Conservation (phyloP, 2,329 filamentous ascomycete species). For the Stagonosporopsis chrysanthemi region DNA sequence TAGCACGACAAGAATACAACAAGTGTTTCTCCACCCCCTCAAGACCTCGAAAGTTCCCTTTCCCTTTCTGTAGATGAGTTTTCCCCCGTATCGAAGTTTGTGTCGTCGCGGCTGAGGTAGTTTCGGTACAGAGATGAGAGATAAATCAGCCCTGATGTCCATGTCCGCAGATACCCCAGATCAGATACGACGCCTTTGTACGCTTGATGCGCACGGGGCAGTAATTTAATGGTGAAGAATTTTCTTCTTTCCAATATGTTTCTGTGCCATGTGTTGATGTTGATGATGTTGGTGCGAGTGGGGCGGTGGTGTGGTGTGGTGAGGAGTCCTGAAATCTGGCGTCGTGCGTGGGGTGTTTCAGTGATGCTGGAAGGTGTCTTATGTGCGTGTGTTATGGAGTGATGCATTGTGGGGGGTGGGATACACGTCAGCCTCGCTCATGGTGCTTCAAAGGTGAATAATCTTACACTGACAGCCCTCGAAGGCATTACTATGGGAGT, state of each 20-base stretch:
- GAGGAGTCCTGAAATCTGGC: background rate
- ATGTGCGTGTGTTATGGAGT: background rate
- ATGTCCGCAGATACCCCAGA: constrained; percentile 16
- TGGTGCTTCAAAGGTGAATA: background rate
- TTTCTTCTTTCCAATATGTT: background rate
- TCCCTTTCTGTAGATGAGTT: constrained; percentile 26
- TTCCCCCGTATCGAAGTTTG: constrained; percentile 10
- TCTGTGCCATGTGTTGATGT: background rate
- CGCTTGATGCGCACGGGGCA: constrained; percentile 4
- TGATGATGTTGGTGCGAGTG: background rate
- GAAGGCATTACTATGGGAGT: background rate
- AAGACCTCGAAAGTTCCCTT: background rate
- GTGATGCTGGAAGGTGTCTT: background rate
- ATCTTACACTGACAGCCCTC: background rate
- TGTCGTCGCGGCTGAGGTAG: background rate
- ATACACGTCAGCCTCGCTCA: background rate
- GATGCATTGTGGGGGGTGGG: background rate
- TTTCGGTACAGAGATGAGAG: constrained; percentile 6
- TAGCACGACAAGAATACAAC: background rate
- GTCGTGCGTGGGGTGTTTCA: background rate
- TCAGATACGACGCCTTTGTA: constrained; percentile 1
- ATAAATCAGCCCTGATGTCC: background rate
- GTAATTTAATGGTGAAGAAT: constrained; percentile 17
- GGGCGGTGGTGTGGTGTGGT: too few relatives aligned
- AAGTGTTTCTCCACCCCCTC: background rate